Conservation (phyloP, 805 yeast species). For the Candida manassasensis region DNA sequence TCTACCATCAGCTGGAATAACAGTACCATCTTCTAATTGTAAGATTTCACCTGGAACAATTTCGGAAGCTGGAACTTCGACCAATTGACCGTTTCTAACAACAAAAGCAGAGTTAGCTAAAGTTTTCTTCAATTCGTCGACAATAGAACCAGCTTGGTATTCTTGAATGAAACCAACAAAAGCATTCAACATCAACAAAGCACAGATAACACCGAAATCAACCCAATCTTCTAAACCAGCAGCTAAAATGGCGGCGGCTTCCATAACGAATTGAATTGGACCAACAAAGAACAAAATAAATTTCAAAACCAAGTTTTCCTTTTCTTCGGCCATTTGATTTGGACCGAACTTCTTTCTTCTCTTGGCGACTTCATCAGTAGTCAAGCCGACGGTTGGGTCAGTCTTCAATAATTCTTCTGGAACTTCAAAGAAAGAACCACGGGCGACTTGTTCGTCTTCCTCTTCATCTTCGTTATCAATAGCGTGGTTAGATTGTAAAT, state of each 20-base stretch:
- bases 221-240: constrained; percentile 98
- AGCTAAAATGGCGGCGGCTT: constrained; percentile 91
- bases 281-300: constrained; percentile 86
- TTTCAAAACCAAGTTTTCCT: constrained; percentile 73
- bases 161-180: constrained; percentile 95
- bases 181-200: constrained; percentile 80
- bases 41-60: constrained; percentile 94
- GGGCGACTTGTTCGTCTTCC: constrained; percentile 39
- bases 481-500: constrained; percentile 68
- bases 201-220: constrained; percentile 96
- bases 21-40: constrained; percentile 89
- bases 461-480: constrained; percentile 51
- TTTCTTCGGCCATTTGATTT: constrained; percentile 87
- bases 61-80: constrained; percentile 76
- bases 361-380: constrained; percentile 69
- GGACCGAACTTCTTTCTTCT: constrained; percentile 90
- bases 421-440: constrained; percentile 55
- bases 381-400: constrained; percentile 72
- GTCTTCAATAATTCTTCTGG: constrained; percentile 85
- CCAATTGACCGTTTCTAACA: constrained; percentile 73
- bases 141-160: constrained; percentile 97
- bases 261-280: constrained; percentile 96
- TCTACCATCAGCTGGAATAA: constrained; percentile 91
- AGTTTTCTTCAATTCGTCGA: constrained; percentile 92
- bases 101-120: constrained; percentile 85